phyloP scores from a whole-genome alignment of 1,284 basidiomycete species.

The Boletus mariae region DNA sequence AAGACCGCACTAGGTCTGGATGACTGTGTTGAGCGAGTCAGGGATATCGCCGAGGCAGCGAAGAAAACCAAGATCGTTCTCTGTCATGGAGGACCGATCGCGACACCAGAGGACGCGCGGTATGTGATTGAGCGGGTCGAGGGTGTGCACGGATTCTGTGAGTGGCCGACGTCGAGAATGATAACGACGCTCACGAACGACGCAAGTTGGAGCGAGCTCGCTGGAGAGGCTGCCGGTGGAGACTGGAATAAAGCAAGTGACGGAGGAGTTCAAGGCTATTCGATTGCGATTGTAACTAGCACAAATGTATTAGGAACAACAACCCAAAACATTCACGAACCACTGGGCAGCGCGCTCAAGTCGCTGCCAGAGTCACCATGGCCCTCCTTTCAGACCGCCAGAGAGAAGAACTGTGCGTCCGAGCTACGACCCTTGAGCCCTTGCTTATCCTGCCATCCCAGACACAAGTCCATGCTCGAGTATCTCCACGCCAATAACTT shows the following conservation, averaged over 20 bases:
- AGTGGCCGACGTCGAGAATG: conserved; percentile 2
- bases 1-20: conserved; percentile 25
- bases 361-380: conserved; percentile 31
- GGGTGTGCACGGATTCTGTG: conserved; percentile 30
- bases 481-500: conserved; percentile 73
- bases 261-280: conserved; percentile 25
- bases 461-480: conserved; percentile 83
- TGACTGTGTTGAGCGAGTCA: conserved; percentile 23
- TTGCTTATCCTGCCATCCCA: conserved; percentile 34
- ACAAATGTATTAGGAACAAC: conserved; percentile 20
- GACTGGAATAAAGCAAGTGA: conserved; percentile 16
- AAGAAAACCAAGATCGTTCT: conserved; percentile 14
- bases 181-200: background rate
- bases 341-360: background rate
- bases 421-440: conserved; percentile 5
- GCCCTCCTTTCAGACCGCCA: conserved; percentile 71
- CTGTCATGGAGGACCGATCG: conserved; percentile 30
- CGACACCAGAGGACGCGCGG: conserved; percentile 21
- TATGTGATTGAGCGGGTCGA: conserved; percentile 23
- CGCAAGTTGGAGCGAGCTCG: conserved; percentile 28
- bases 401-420: conserved; percentile 76
- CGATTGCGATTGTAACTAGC: conserved; percentile 4
- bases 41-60: conserved; percentile 16
- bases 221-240: conserved; percentile 30
- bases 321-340: conserved; percentile 31